phyloP scores from a whole-genome alignment of 306 rosid genomes.

The Cicer judaicum region DNA sequence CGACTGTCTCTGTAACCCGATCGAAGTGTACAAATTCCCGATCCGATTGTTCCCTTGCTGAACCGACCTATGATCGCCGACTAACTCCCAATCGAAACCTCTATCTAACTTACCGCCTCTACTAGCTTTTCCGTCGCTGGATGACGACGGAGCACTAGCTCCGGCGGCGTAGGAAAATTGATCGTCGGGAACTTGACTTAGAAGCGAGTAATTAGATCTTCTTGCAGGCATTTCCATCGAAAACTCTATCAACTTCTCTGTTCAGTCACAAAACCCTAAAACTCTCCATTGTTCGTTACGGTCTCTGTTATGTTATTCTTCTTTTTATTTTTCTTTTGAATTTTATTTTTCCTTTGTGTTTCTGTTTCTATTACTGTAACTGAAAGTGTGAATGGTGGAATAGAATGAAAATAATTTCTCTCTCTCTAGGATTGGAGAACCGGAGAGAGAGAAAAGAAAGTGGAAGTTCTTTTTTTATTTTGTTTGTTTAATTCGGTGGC shows the following conservation, averaged over 20 bases:
- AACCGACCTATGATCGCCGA: conserved; percentile 63
- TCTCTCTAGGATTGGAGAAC: no score
- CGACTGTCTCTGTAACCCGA: conserved; percentile 92
- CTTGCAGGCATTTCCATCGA: conserved; percentile 87
- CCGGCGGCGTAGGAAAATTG: conserved; percentile 51
- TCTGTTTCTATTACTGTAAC: no score
- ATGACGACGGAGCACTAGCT: conserved; percentile 53
- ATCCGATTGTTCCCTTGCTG: conserved; percentile 74
- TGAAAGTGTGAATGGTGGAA: no score
- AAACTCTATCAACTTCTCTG: not conserved
- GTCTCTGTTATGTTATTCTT: conserved; percentile 15
- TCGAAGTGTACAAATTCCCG: conserved; percentile 66
- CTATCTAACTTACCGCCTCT: conserved; percentile 59
- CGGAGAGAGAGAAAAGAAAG: no score
- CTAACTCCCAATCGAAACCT: conserved; percentile 75
- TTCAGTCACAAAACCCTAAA: conserved; percentile 56
- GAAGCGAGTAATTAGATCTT: conserved; percentile 86
- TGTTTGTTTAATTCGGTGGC: no score
- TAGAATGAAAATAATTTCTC: no score
- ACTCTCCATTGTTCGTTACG: conserved; percentile 64
- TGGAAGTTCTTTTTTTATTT: no score
- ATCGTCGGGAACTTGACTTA: conserved; percentile 81
- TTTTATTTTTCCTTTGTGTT: no score
- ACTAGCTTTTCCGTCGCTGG: conserved; percentile 68
- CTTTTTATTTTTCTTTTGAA: not conserved